phyloP scores from a whole-genome alignment of 1,284 basidiomycete genomes.

The Boletus semigastroideus region DNA sequence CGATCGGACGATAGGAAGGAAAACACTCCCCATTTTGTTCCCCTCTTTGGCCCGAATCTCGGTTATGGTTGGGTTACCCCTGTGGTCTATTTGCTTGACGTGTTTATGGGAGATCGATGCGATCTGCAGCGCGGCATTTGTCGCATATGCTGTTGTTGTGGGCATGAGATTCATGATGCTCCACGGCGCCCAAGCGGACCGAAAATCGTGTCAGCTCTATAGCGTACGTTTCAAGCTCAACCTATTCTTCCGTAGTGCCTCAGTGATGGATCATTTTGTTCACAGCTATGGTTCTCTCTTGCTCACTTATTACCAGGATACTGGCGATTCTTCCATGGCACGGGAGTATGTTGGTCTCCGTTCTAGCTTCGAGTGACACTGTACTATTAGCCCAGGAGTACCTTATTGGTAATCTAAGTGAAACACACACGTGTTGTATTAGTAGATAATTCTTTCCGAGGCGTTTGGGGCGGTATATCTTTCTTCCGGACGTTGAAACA shows the following conservation, averaged over 20 bases:
- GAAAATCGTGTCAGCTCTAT: slow-evolving; percentile 34
- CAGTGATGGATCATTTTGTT: neutral
- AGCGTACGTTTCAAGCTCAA: slow-evolving; percentile 24
- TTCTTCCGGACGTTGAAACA: neutral
- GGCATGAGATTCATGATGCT: slow-evolving; percentile 31
- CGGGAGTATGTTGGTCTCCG: slow-evolving; percentile 9
- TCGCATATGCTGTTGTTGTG: slow-evolving; percentile 32
- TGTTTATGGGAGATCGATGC: slow-evolving; percentile 27
- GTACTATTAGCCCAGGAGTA: slow-evolving; percentile 4
- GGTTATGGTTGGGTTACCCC: slow-evolving; percentile 28
- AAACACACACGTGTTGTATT: slow-evolving; percentile 14
- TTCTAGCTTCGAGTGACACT: slow-evolving; percentile 1
- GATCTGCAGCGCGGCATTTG: slow-evolving; percentile 28
- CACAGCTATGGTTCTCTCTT: slow-evolving; percentile 33
- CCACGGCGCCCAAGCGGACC: slow-evolving; percentile 27
- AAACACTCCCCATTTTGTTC: slow-evolving; percentile 38
- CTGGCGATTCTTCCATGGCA: slow-evolving; percentile 29
- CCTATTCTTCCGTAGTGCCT: neutral
- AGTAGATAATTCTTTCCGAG: neutral
- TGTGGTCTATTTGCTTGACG: slow-evolving; percentile 33
- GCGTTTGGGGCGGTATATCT: neutral
- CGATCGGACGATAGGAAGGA: slow-evolving; percentile 35
- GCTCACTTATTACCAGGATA: slow-evolving; percentile 34
- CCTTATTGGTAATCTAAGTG: neutral
- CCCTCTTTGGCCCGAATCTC: slow-evolving; percentile 32